phyloP scores from a whole-genome alignment of 768 basidiomycete genomes.

The Phanerochaete sordida region DNA sequence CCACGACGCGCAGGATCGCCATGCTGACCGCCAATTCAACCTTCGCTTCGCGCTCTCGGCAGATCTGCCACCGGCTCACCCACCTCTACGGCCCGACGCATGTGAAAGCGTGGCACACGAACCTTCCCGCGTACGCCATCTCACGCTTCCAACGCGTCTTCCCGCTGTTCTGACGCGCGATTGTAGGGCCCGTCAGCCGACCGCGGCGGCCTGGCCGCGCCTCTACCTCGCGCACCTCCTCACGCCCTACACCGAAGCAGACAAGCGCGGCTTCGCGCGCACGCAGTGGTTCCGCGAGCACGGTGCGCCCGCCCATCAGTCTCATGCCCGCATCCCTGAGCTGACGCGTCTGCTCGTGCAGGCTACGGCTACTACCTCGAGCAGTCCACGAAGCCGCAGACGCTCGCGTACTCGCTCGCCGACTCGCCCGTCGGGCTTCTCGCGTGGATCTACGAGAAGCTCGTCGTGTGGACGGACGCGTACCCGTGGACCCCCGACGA shows the following conservation, averaged over 20 bases:
- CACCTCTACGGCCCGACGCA: slow-evolving; percentile 15
- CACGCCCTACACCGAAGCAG: background rate
- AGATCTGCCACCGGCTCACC: slow-evolving; percentile 14
- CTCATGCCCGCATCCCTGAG: too few species aligned
- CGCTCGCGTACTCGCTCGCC: slow-evolving; percentile 45
- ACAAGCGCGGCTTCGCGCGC: background rate
- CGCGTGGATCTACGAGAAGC: slow-evolving; percentile 37
- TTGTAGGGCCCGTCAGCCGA: background rate
- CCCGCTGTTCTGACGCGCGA: background rate
- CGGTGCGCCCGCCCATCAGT: background rate
- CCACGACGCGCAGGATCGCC: too few species aligned
- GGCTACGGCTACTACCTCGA: slow-evolving; percentile 28
- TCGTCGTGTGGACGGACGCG: slow-evolving; percentile 33
- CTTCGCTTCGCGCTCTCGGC: background rate
- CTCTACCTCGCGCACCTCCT: background rate
- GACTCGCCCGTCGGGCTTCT: slow-evolving; percentile 53
- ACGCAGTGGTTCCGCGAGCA: background rate
- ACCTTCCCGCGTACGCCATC: slow-evolving; percentile 3
- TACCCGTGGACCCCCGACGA: slow-evolving; percentile 61
- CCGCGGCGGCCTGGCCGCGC: background rate
- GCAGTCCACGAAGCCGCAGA: slow-evolving; percentile 32
- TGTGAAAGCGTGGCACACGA: slow-evolving; percentile 22
- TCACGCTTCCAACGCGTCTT: background rate
- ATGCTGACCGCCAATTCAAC: too few species aligned
- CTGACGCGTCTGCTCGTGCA: background rate